A percentile compares a stretch with the other conserved stretches of the same genome.
These are phyloP conservation scores for Candida awuae DNA, from an alignment of 805 yeast species.

Conservation along the genomic window DNA sequence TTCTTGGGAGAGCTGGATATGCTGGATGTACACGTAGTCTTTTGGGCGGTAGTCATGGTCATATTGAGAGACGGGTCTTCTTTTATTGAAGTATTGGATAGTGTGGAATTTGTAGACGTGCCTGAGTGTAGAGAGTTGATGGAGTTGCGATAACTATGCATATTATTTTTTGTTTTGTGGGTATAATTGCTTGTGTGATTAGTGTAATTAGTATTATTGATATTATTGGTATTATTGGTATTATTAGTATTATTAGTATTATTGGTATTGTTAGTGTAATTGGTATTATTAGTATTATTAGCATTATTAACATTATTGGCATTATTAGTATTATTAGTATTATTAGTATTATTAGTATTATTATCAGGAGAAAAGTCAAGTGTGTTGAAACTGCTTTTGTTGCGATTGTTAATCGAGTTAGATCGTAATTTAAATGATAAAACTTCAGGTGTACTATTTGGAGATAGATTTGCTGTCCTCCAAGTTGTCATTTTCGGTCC, in stretches of 20 bases:
- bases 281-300: no score
- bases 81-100: conserved; percentile 1
- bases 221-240: no score
- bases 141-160: not conserved
- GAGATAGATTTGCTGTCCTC: not conserved
- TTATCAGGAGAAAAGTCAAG: no score
- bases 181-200: not conserved
- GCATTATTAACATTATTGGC: no score
- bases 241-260: no score
- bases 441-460: not conserved
- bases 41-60: not conserved
- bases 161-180: no score
- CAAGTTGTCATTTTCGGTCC: conserved; percentile 1
- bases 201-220: no score
- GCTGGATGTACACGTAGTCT: not conserved
- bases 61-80: not conserved
- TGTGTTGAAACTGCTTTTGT: no score
- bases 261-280: no score
- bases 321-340: no score
- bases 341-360: no score
- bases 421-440: no score
- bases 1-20: not conserved
- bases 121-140: not conserved
- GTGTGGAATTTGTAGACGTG: conserved; percentile 3
- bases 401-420: not conserved